phyloP scores from a whole-genome alignment of 805 yeast species.

The Middelhovenomyces tepae region DNA sequence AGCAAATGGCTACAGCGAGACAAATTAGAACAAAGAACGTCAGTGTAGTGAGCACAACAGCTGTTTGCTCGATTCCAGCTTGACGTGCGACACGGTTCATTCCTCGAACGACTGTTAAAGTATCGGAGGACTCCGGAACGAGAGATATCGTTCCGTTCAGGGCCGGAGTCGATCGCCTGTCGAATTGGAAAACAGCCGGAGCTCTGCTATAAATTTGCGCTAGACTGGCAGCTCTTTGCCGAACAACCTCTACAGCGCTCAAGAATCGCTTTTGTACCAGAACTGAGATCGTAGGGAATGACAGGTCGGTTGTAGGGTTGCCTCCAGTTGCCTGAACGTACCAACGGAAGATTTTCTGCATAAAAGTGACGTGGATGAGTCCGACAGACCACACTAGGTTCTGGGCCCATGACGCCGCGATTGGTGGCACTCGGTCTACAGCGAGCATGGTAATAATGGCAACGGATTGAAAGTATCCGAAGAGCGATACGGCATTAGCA shows the following conservation, averaged over 20 bases:
- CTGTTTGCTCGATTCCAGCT: constrained; percentile 71
- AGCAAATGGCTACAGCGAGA: constrained; percentile 54
- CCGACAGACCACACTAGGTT: constrained; percentile 96
- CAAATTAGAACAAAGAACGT: constrained; percentile 77
- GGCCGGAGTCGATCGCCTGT: constrained; percentile 9
- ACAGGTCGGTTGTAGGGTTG: constrained; percentile 55
- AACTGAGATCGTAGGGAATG: constrained; percentile 51
- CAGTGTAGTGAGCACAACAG: constrained; percentile 78
- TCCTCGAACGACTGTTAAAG: constrained; percentile 69
- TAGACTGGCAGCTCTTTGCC: background rate
- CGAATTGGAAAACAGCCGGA: constrained; percentile 12
- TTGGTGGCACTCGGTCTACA: constrained; percentile 82
- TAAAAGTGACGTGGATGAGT: constrained; percentile 61
- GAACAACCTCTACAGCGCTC: background rate
- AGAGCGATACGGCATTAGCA: constrained; percentile 76
- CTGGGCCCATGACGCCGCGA: constrained; percentile 87
- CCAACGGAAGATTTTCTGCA: constrained; percentile 89
- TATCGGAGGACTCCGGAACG: constrained; percentile 20
- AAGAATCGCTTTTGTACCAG: constrained; percentile 54
- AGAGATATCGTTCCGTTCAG: constrained; percentile 9
- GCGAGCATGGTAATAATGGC: constrained; percentile 78
- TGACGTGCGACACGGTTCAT: constrained; percentile 73
- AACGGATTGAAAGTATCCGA: constrained; percentile 81
- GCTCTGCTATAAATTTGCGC: constrained; percentile 8
- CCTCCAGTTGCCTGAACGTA: constrained; percentile 94